Base-by-base conservation (phyloP, 2,329 filamentous ascomycete species). In the Aspergillus sp. region DNA sequence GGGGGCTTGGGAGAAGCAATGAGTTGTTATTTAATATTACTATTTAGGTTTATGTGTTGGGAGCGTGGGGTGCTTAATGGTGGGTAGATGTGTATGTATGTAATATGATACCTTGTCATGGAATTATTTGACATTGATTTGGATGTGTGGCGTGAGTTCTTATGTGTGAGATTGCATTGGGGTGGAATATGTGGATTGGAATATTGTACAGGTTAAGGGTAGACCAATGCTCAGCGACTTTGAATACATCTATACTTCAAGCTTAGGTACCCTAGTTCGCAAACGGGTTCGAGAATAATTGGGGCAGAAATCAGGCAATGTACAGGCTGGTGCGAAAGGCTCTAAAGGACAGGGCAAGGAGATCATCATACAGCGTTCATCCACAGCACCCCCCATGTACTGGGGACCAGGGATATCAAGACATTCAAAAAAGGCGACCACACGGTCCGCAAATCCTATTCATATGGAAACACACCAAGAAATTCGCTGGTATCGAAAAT, bases 1-100 rank as follows among this genome's bases (percentile, higher is more conserved):
- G 76, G 80, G 80, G 48, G 89, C 88, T 47, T 95, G 90, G 89
- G 32, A 36, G 32, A 36, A 36, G 32, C 32, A 36, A 36, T 36
- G 10, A 36, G 10, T 13, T 36, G 32, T 5, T 13, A 65, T 27
- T 27, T 27, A 27, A 27, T 27, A 27, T 8, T 27, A 55, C 53
- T 67, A 30, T 30, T 30, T 10, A 19, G 25, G 36, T 36, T 17
- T 15, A 38, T 59, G 25, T 30, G 10, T 11, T 11, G 27, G 27
- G 10, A 30, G 27, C 27, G 19, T 38, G n/a, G n/a, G 21, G 56
- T 32, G 23, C 38, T 36, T 13, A 36, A 38, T 17, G 10, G 52
- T 59, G 51, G 13, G 36, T 42, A 8, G 25, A 8, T 32, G 25
- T 50, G 44, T 49, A 17, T 25, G 4, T 23, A 19, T 49, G 36